Conservation (phyloP, 2,329 filamentous ascomycete species). For the Cryphonectria radicalis region DNA sequence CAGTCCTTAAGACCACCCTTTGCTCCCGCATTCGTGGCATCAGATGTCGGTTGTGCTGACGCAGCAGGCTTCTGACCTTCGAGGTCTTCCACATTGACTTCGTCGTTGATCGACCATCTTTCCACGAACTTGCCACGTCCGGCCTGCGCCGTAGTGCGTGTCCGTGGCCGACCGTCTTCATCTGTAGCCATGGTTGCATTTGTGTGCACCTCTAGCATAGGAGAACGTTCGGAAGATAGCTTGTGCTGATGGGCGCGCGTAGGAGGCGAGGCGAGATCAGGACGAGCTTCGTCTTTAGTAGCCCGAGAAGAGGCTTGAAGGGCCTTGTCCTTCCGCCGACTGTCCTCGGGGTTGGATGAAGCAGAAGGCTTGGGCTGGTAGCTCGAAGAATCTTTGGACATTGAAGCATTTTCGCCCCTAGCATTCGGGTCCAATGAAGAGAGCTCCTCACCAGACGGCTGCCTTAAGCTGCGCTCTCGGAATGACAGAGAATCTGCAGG, state of each 20-base stretch:
- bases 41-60: neutral
- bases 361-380: neutral
- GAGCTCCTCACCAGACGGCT: neutral
- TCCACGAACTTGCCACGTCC: constrained; percentile 9
- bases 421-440: neutral
- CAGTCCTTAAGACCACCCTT: neutral
- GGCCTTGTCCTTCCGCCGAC: neutral
- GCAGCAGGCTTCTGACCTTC: neutral
- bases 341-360: neutral
- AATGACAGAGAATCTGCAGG: neutral
- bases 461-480: neutral
- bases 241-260: neutral
- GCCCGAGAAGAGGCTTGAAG: neutral
- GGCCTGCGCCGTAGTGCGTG: neutral
- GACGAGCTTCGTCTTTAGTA: neutral
- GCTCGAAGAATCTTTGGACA: neutral
- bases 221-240: neutral
- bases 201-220: neutral
- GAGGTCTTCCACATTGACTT: neutral
- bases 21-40: neutral
- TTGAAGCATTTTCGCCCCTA: neutral
- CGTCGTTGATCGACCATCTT: constrained; percentile 8
- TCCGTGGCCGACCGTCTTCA: neutral
- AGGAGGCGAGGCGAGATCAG: neutral
- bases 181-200: neutral